Base-by-base conservation (phyloP, 1,284 basidiomycete species). In the Abortiporus biennis region DNA sequence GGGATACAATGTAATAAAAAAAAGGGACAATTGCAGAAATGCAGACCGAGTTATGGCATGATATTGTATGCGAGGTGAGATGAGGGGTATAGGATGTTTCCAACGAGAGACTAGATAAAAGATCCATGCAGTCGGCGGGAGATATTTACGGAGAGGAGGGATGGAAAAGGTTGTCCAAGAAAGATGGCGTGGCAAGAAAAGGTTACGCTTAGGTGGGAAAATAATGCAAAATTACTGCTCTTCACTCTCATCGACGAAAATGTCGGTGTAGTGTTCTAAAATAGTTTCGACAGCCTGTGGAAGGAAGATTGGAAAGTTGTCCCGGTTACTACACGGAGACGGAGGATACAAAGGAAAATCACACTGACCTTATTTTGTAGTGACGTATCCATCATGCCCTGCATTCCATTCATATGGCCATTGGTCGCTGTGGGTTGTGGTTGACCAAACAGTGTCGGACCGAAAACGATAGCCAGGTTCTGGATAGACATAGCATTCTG, bases 401-500 rank as follows among this genome's bases (percentile, higher is more conserved):
- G 27, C 27, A 29, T 29, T 8, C 69, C 58, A 63, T 63, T 54
- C 44, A 54, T 29, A n/a, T 63, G 51, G 47, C 63, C 57, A 39
- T 58, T 59, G 45, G 45, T 46, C 32, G 49, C 54, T 32, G 51
- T 53, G 16, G 59, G 54, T 35, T 66, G 58, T n/a, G n/a, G n/a
- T 52, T 74, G 74, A 15, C 90, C 84, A 54, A 96, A 86, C 27
- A 99, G 66, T 4, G 95, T 98, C 6, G 95, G 95, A 1, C 96
- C 95, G 64, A 99, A 99, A 6, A 99, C 92, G 53, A 99, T 97
- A 4, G 92, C 85, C 24, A 99, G 67, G 64, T 99, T 99, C 50
- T 89, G 86, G 39, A 86, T 81, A 6, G 87, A 82, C 95, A 99
- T 99, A 39, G 90, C 85, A 62, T 99, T 99, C 42, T 83, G 70